Base-by-base conservation (phyloP, 176 grass and related monocot genomes). In the Phragmites australis region DNA sequence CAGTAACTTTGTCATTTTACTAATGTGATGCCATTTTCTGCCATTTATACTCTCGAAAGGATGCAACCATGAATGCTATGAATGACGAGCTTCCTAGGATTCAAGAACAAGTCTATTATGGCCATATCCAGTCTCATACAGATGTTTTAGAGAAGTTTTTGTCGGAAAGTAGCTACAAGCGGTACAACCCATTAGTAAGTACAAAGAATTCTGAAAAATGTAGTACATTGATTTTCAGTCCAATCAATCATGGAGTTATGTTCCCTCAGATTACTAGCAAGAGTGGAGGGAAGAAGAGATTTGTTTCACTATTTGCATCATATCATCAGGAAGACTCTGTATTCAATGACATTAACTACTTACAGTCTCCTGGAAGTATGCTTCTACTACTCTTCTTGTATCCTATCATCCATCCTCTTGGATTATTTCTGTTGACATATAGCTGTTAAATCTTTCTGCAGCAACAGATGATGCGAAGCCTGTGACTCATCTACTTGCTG, bases 71-170 rank as follows among this genome's bases (percentile, higher is more conserved):
- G 78, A 93, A 91, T 89, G 96, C 96, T 62, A 93, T 98, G 92
- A 94, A 98, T 30, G 90, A 88, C 67, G 96, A 98, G 73, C 85
- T 94, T 68, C 96, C 90, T 55, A 94, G 86, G 88, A 94, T 98
- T 89, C 96, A 98, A 89, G 96, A 98, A 82, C 96, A 98, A 91
- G 92, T 98, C 68, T 98, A 98, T 86, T 98, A 98, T 86, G 96
- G 96, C 41, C 92, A 98, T 90, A 94, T 98, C 59, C 85, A 89
- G 41, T 91, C 96, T 45, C 90, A 93, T 55, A 98, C 96, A 49
- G 92, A 98, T 84, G 87, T 98, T 76, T 77, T 98, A 68, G 92
- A 94, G 26, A 98, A 98, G 63, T 93, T 98, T 83, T 91, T 98
- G 61, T 89, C 92, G 0, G 95, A 95, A 88, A 87, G 75, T 81